These are phyloP conservation scores for Roridomyces roridus DNA, from an alignment of 768 basidiomycete species.

Conservation along the genomic window DNA sequence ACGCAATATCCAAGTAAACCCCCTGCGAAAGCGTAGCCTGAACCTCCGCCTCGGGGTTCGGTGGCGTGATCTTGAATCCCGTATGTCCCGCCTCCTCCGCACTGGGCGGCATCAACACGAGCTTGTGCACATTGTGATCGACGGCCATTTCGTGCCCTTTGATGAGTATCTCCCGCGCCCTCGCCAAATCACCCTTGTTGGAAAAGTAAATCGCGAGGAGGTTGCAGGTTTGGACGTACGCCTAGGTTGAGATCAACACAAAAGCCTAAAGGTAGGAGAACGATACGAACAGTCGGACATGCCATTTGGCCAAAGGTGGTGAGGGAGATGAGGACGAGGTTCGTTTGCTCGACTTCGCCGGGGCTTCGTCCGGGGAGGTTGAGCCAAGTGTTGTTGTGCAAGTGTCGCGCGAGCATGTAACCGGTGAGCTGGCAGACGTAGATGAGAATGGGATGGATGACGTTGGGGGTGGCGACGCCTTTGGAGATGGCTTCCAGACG, in stretches of 20 bases:
- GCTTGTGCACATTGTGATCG: background rate
- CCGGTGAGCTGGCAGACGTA: slow-evolving; percentile 8
- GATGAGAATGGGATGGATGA: background rate
- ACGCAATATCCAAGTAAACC: slow-evolving; percentile 13
- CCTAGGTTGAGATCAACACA: too few species aligned
- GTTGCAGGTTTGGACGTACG: slow-evolving; percentile 1
- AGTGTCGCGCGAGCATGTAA: slow-evolving; percentile 9
- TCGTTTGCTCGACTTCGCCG: slow-evolving; percentile 1
- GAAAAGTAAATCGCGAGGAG: slow-evolving; percentile 9
- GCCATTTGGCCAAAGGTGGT: background rate
- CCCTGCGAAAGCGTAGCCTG: slow-evolving; percentile 14
- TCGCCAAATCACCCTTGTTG: slow-evolving; percentile 10
- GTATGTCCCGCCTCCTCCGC: background rate
- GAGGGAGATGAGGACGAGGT: background rate
- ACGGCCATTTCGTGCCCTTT: background rate
- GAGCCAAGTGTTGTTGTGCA: background rate
- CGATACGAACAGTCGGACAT: too few species aligned
- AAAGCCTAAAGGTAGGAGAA: too few species aligned
- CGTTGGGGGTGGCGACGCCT: background rate
- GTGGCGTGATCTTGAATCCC: background rate
- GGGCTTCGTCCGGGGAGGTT: background rate
- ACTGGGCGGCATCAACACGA: background rate
- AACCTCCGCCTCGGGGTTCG: background rate
- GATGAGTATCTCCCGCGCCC: background rate
- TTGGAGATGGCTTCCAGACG: background rate